Evolutionary conservation across 257 asterid species (phyloP).

Genomic region (Apocynum venetum): DNA sequence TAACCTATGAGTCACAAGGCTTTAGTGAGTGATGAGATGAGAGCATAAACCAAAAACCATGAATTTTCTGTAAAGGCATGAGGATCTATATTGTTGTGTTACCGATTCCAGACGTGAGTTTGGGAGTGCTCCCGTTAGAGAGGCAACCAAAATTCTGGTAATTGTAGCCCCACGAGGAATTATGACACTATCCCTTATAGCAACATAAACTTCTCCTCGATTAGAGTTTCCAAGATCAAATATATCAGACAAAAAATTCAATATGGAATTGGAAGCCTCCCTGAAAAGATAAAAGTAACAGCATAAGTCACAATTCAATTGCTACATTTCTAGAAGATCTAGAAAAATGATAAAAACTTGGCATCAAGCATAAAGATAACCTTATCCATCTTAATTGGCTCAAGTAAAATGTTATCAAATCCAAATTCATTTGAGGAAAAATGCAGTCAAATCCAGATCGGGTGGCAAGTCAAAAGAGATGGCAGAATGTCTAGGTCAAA

Average conservation of each 20-base stretch:
- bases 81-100: constrained; percentile 17
- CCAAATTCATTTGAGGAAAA: background rate
- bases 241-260: constrained; percentile 74
- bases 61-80: background rate
- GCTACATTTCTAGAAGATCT: background rate
- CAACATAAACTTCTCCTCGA: constrained; percentile 53
- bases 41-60: background rate
- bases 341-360: background rate
- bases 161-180: constrained; percentile 72
- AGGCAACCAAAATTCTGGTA: constrained; percentile 78
- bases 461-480: background rate
- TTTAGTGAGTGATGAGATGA: background rate
- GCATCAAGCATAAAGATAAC: background rate
- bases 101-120: constrained; percentile 90
- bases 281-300: constrained; percentile 34
- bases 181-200: constrained; percentile 73
- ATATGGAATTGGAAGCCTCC: constrained; percentile 94
- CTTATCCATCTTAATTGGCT: background rate
- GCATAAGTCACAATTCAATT: background rate
- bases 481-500: background rate
- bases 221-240: constrained; percentile 72
- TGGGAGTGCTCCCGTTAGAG: constrained; percentile 94
- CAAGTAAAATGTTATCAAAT: background rate
- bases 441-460: background rate
- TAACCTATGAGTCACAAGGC: constrained; percentile 45